Conservation (phyloP, 2,329 filamentous ascomycete species). For the Beauveria australis region DNA sequence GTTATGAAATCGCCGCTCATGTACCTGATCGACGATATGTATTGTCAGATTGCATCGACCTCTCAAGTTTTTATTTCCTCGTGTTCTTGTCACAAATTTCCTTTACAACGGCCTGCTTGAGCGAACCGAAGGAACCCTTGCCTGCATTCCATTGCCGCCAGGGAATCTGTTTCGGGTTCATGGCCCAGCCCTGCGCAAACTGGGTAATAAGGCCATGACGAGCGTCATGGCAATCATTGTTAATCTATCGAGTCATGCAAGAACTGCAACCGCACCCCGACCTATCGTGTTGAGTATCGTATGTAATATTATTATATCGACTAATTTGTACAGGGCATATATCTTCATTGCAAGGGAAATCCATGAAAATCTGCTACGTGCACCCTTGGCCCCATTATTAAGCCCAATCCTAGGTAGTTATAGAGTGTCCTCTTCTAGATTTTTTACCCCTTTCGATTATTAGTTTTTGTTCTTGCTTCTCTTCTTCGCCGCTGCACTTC, state of each 20-base stretch:
- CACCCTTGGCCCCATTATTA: background rate
- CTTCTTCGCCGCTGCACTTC: background rate
- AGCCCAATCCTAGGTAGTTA: background rate
- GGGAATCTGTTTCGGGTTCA: background rate
- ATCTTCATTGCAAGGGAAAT: background rate
- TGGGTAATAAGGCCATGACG: background rate
- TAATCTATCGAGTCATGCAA: background rate
- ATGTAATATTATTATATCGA: background rate
- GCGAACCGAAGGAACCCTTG: background rate
- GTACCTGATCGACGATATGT: no score
- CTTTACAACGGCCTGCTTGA: no score
- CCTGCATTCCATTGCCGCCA: background rate
- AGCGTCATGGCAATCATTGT: background rate
- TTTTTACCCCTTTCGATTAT: background rate
- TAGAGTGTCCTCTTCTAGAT: background rate
- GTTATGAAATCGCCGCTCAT: no score
- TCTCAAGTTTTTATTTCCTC: no score
- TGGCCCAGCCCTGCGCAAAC: background rate
- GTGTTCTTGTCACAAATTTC: no score
- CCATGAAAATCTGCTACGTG: background rate
- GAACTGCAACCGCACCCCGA: background rate
- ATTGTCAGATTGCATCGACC: no score
- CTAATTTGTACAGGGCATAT: background rate
- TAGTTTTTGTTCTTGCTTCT: constrained; percentile 7
- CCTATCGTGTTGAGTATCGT: background rate